These are phyloP conservation scores for Gracilaria vermiculophylla DNA, from an alignment of 23 red algal species.

Conservation along the genomic window DNA sequence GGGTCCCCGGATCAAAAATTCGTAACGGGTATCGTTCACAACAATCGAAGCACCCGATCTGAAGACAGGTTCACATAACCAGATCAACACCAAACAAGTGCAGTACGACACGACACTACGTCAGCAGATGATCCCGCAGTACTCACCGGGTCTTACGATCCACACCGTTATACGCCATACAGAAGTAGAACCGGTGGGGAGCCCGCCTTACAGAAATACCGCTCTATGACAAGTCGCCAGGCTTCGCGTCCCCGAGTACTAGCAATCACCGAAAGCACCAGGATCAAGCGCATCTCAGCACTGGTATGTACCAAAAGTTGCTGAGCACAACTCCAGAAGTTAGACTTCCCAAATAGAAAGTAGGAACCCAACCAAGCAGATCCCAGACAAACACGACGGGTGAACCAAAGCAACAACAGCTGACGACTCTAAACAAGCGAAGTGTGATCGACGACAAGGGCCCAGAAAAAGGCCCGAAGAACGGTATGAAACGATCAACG, in stretches of 20 bases:
- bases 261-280: too few species aligned
- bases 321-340: too few species aligned
- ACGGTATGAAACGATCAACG: neutral
- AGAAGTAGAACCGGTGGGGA: neutral
- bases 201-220: neutral
- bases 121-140: neutral
- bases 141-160: neutral
- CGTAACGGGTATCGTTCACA: too few species aligned
- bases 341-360: too few species aligned
- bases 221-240: neutral
- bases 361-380: neutral
- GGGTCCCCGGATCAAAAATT: neutral
- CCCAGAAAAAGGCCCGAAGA: too few species aligned
- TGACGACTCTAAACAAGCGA: neutral
- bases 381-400: too few species aligned
- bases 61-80: too few species aligned
- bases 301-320: too few species aligned
- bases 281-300: too few species aligned
- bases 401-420: neutral
- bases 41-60: too few species aligned
- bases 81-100: too few species aligned
- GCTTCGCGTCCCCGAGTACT: neutral
- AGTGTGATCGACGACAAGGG: neutral
- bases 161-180: conserved; percentile 8
- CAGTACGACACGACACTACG: neutral